These are phyloP conservation scores for Amanita molliuscula DNA, from an alignment of 768 basidiomycete genomes.

Conservation along the genomic window DNA sequence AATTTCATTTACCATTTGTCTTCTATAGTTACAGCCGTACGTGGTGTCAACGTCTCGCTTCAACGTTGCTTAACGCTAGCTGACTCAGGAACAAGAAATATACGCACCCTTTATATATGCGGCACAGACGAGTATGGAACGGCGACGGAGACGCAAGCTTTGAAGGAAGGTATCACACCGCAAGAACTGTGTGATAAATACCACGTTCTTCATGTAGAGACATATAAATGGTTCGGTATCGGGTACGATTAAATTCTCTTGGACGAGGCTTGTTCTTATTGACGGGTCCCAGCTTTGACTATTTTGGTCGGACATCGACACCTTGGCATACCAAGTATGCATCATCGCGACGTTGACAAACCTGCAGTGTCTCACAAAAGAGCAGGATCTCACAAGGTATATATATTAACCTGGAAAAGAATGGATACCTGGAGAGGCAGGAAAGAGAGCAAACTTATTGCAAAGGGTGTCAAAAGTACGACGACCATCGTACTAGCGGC, in stretches of 20 bases:
- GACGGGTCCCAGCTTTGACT: constrained; percentile 61
- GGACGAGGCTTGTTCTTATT: constrained; percentile 2
- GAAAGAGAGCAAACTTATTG: constrained; percentile 92
- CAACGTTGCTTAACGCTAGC: constrained; percentile 4
- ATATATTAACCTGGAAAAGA: constrained; percentile 73
- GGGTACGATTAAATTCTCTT: constrained; percentile 35
- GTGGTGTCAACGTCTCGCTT: constrained; percentile 10
- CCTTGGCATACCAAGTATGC: constrained; percentile 79
- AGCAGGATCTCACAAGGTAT: constrained; percentile 83
- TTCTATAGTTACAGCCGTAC: constrained; percentile 48
- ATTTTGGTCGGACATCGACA: constrained; percentile 93
- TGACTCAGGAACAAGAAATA: constrained; percentile 58
- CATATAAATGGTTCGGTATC: constrained; percentile 97
- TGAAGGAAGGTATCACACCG: constrained; percentile 78
- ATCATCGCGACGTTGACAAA: not conserved
- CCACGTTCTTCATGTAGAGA: constrained; percentile 76
- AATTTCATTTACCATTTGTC: not conserved
- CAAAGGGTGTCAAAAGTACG: constrained; percentile 78
- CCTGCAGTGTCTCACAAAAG: not conserved
- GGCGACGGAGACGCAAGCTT: constrained; percentile 94
- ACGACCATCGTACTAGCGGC: not conserved
- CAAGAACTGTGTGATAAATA: constrained; percentile 86
- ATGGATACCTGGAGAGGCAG: constrained; percentile 70
- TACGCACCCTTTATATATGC: constrained; percentile 88
- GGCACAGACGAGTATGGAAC: constrained; percentile 99